Percentiles rank a stretch among this genome's conserved stretches.
phyloP scores from a whole-genome alignment of 768 basidiomycete genomes.

The Mycena chlorophos region DNA sequence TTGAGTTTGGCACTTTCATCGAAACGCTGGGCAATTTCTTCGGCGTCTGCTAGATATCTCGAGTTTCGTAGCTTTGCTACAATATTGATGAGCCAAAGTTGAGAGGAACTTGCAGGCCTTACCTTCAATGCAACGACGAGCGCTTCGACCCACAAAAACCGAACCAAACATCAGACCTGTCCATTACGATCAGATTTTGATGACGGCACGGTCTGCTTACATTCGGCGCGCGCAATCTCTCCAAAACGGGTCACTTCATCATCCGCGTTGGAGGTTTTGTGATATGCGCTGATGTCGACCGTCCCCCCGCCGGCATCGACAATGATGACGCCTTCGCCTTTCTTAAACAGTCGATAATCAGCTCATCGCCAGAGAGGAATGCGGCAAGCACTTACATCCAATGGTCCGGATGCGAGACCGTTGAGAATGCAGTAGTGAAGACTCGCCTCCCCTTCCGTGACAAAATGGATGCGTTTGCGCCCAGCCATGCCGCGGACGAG shows the following conservation, averaged over 20 bases:
- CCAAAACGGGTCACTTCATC: slow-evolving; percentile 39
- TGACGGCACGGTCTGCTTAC: slow-evolving; percentile 26
- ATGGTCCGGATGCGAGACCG: slow-evolving; percentile 40
- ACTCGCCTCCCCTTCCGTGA: slow-evolving; percentile 68
- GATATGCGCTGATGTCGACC: slow-evolving; percentile 59
- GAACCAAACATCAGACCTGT: slow-evolving; percentile 53
- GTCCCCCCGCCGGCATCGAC: slow-evolving; percentile 69
- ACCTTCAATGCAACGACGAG: slow-evolving; percentile 42
- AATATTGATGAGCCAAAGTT: not conserved
- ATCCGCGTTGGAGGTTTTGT: slow-evolving; percentile 32
- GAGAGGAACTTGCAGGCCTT: slow-evolving; percentile 1
- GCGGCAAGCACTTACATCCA: slow-evolving; percentile 27
- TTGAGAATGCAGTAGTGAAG: slow-evolving; percentile 56
- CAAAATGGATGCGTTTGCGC: slow-evolving; percentile 48
- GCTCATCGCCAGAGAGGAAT: slow-evolving; percentile 7
- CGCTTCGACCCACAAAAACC: slow-evolving; percentile 49
- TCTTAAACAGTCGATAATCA: slow-evolving; percentile 14
- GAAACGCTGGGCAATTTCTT: slow-evolving; percentile 43
- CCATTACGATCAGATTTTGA: not conserved
- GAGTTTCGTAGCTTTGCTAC: slow-evolving; percentile 44
- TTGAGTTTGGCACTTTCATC: slow-evolving; percentile 49
- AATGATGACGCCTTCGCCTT: slow-evolving; percentile 44
- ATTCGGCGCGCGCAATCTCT: slow-evolving; percentile 50
- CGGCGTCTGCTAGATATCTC: slow-evolving; percentile 41
- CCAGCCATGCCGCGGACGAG: slow-evolving; percentile 46